phyloP scores from a whole-genome alignment of 345 rosid species.

The Eucalyptus curtisii region DNA sequence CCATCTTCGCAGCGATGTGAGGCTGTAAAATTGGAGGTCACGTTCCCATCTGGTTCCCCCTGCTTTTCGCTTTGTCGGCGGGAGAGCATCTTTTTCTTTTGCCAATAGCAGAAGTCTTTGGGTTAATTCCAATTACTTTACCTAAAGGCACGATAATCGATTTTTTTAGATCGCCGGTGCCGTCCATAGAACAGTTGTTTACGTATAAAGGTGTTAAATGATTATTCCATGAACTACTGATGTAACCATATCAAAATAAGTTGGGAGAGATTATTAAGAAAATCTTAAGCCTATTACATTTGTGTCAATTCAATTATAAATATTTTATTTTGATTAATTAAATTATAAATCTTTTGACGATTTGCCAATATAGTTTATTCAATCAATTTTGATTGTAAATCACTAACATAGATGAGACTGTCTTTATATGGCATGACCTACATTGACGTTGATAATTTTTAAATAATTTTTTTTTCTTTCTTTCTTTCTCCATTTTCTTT shows the following conservation, averaged over 20 bases:
- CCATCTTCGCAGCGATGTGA: background rate
- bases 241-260: background rate
- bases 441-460: too few species aligned
- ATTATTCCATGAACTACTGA: background rate
- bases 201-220: background rate
- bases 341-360: rapidly evolving
- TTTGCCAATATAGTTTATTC: rapidly evolving
- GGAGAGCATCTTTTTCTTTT: background rate
- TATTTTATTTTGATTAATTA: rapidly evolving
- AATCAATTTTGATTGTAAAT: too few species aligned
- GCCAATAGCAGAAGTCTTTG: background rate
- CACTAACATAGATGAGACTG: background rate
- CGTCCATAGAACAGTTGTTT: background rate
- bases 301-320: rapidly evolving
- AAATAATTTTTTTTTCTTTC: background rate
- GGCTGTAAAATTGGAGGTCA: background rate
- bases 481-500: too few species aligned
- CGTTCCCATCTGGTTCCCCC: background rate
- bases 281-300: too few species aligned
- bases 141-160: background rate
- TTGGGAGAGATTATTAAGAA: too few species aligned
- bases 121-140: background rate
- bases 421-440: rapidly evolving
- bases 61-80: background rate
- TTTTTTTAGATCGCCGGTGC: background rate